Evolutionary conservation across 106 monocot genomes (phyloP).

Genomic region (Agapanthus africanus): DNA sequence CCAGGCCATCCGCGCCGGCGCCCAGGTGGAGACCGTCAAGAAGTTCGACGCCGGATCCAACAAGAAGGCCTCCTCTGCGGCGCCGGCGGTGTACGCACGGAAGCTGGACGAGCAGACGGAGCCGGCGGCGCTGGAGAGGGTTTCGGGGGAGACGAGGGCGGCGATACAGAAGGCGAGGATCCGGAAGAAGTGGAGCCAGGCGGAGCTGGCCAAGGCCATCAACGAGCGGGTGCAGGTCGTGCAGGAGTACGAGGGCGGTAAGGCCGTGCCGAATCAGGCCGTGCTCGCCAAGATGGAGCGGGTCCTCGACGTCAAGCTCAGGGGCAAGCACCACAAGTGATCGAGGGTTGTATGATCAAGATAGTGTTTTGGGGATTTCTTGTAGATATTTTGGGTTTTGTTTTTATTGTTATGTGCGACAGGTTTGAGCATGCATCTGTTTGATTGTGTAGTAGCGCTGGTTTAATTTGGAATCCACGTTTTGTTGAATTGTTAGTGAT

Average conservation of each 20-base stretch:
- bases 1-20: conserved; percentile 58
- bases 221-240: conserved; percentile 82
- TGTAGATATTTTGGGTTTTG: too few species aligned
- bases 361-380: too few species aligned
- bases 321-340: conserved; percentile 36
- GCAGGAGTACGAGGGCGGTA: conserved; percentile 87
- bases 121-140: conserved; percentile 59
- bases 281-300: conserved; percentile 78
- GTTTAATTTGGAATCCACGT: too few species aligned
- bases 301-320: conserved; percentile 52
- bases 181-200: conserved; percentile 85
- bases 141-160: conserved; percentile 44
- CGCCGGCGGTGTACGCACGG: conserved; percentile 28
- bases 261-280: conserved; percentile 70
- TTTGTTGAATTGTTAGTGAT: too few species aligned
- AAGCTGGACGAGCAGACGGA: conserved; percentile 84
- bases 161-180: conserved; percentile 72
- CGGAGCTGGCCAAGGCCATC: conserved; percentile 72
- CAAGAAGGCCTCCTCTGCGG: conserved; percentile 34
- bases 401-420: too few species aligned
- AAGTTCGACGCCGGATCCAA: conserved; percentile 65
- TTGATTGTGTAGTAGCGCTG: too few species aligned
- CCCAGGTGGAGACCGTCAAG: conserved; percentile 53
- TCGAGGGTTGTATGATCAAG: too few species aligned
- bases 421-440: too few species aligned